Conservation (phyloP, 108 stramenopile genomes). For the Fragilaria radians region DNA sequence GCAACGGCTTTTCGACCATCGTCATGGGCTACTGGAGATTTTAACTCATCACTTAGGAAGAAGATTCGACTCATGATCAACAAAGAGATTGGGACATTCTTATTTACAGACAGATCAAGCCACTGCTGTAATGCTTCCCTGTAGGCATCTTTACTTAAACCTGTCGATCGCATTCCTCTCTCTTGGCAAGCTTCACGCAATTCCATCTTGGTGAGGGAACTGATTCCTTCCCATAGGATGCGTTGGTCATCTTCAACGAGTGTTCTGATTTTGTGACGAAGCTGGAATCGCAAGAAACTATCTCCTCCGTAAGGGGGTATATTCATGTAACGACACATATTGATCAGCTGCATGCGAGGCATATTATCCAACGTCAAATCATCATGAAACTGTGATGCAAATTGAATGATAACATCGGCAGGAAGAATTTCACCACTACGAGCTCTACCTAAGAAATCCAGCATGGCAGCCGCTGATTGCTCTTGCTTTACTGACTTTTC, state of each 20-base stretch:
- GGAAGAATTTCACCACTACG: conserved; percentile 83
- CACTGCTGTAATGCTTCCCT: conserved; percentile 84
- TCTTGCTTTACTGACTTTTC: conserved; percentile 22
- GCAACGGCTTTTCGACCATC: conserved; percentile 45
- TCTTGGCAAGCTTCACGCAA: conserved; percentile 94
- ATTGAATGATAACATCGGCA: conserved; percentile 77
- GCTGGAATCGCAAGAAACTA: conserved; percentile 88
- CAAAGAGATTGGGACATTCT: conserved; percentile 91
- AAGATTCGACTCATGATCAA: conserved; percentile 96
- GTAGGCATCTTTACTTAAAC: conserved; percentile 89
- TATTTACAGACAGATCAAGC: conserved; percentile 94
- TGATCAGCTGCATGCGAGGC: conserved; percentile 93
- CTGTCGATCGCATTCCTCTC: conserved; percentile 96
- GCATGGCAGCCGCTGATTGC: conserved; percentile 60
- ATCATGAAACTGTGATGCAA: conserved; percentile 88
- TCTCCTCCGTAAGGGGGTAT: conserved; percentile 93
- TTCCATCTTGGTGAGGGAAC: conserved; percentile 94
- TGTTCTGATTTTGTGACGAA: conserved; percentile 80
- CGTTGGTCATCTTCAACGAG: conserved; percentile 95
- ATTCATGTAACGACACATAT: conserved; percentile 95
- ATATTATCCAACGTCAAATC: conserved; percentile 98
- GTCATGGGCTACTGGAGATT: conserved; percentile 22
- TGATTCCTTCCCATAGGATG: conserved; percentile 97
- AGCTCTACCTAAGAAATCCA: conserved; percentile 90
- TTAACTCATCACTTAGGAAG: conserved; percentile 77